These are phyloP conservation scores for Sungouiozyma intestinalis DNA, from an alignment of 805 yeast genomes.

Conservation along the genomic window DNA sequence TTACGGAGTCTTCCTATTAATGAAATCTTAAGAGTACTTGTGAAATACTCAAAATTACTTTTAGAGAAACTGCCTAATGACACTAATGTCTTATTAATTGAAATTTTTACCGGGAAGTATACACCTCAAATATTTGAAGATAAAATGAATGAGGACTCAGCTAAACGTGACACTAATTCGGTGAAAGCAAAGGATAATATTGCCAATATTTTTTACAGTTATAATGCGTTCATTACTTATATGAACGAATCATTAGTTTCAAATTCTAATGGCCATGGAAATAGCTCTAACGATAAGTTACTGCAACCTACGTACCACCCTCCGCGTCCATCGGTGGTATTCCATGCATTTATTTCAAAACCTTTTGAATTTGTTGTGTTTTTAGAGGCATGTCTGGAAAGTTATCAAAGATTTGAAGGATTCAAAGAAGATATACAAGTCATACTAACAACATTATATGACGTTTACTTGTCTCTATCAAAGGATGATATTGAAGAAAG, in stretches of 20 bases:
- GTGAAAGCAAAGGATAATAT: conserved; percentile 1
- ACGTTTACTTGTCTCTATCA: conserved; percentile 62
- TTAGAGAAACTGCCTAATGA: conserved; percentile 64
- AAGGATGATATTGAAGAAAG: conserved; percentile 30
- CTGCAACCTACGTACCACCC: conserved; percentile 63
- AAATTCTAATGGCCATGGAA: conserved; percentile 8
- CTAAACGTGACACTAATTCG: conserved; percentile 4
- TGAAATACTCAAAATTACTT: conserved; percentile 53
- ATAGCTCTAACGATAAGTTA: conserved; percentile 1
- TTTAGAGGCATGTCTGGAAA: conserved; percentile 79
- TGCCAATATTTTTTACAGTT: conserved; percentile 37
- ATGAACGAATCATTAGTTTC: conserved; percentile 30
- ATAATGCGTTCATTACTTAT: conserved; percentile 48
- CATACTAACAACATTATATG: conserved; percentile 68
- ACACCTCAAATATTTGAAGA: conserved; percentile 31
- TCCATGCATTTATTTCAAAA: conserved; percentile 75
- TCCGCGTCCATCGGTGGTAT: conserved; percentile 80
- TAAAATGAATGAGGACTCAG: neutral
- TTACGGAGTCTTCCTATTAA: conserved; percentile 61
- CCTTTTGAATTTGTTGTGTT: conserved; percentile 86
- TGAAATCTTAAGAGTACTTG: conserved; percentile 63
- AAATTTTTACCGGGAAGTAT: conserved; percentile 82
- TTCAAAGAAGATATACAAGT: conserved; percentile 55
- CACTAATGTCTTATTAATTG: conserved; percentile 72
- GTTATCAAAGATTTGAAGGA: conserved; percentile 70